Evolutionary conservation across 352 stramenopile genomes (phyloP).

Genomic region (Globisporangium barbulae): DNA sequence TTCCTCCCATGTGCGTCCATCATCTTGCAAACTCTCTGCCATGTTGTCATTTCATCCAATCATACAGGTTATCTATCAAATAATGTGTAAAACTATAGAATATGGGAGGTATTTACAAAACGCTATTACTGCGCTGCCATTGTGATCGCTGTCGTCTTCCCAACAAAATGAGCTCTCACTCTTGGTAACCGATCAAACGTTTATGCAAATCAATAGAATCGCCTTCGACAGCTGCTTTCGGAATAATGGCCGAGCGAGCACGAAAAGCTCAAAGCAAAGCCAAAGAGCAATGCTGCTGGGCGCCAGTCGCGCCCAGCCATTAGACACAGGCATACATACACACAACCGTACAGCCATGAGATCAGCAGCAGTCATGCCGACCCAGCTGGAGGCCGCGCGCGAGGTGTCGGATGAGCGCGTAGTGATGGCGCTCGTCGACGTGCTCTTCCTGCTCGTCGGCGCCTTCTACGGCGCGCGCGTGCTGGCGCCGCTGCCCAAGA

Average conservation of each 20-base stretch:
- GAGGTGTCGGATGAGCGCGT: constrained; percentile 15
- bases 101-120: no score
- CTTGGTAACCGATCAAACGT: no score
- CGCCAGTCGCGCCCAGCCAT: neutral
- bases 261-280: neutral
- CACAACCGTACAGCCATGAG: neutral
- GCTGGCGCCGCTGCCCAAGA: constrained; percentile 57
- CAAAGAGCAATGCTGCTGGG: neutral
- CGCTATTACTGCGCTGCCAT: no score
- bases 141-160: no score
- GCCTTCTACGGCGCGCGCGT: constrained; percentile 48
- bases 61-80: no score
- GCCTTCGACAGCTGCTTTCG: no score
- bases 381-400: constrained; percentile 2
- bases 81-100: no score
- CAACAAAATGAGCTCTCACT: no score
- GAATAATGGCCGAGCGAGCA: no score
- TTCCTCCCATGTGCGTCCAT: neutral
- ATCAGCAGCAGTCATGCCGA: neutral
- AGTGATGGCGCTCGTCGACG: constrained; percentile 21
- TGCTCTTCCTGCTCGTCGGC: constrained; percentile 51
- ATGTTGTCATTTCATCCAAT: neutral
- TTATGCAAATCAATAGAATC: no score
- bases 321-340: neutral
- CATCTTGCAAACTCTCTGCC: neutral